Conservation (phyloP, 352 stramenopile species). For the Globisporangium heterothallicum region DNA sequence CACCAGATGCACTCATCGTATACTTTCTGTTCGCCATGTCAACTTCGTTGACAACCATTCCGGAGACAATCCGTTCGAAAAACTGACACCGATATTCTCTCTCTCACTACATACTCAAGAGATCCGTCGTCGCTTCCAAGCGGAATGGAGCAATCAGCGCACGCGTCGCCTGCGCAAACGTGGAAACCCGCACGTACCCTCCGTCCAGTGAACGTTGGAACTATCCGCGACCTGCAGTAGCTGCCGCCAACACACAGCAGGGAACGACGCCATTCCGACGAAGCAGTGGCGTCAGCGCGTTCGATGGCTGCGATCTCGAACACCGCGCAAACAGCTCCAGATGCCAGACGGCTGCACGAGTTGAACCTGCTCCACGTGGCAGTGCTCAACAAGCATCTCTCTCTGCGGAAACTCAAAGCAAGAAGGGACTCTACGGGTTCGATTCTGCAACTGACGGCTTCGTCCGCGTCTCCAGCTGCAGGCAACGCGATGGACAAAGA, state of each 20-base stretch:
- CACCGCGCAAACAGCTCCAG: no score
- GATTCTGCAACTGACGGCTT: not conserved
- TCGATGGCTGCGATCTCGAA: not conserved
- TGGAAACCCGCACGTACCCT: no score
- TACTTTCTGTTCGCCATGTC: not conserved
- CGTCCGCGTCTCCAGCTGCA: not conserved
- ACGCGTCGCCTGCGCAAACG: no score
- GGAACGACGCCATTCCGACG: not conserved
- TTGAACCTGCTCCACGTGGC: not conserved
- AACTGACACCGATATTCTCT: no score
- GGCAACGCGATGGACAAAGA: not conserved
- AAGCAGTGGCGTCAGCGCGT: not conserved
- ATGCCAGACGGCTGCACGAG: not conserved
- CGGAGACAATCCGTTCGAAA: no score
- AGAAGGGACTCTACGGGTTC: not conserved
- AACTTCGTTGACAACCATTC: no score
- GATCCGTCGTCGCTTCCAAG: no score
- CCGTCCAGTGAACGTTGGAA: no score
- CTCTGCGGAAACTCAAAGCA: not conserved
- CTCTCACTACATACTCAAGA: no score
- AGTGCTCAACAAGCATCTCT: not conserved
- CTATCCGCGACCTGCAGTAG: no score
- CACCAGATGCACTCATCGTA: not conserved
- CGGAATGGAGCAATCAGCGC: no score
- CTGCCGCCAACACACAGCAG: no score